A percentile compares a stretch with the other conserved stretches of the same genome.
phyloP scores from a whole-genome alignment of 2,329 filamentous ascomycete species.

The Aspergillus carbonarius region DNA sequence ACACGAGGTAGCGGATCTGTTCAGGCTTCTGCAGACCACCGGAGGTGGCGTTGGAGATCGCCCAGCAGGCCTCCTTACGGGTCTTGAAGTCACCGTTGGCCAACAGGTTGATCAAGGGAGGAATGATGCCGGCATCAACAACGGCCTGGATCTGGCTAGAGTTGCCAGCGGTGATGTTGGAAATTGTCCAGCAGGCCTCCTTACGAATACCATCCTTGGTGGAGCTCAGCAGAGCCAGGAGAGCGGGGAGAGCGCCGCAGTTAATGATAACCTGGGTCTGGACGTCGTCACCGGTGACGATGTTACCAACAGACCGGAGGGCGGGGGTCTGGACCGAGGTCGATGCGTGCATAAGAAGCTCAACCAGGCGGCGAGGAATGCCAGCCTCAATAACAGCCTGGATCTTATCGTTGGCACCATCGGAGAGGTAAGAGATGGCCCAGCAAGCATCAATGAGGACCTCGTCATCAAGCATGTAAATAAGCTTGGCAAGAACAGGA shows the following conservation, averaged over 20 bases:
- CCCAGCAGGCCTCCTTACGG: conserved; percentile 98
- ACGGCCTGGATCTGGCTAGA: conserved; percentile 96
- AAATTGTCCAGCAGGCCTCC: conserved; percentile 99
- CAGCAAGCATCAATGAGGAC: conserved; percentile 98
- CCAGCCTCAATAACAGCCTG: conserved; percentile 98
- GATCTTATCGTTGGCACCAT: conserved; percentile 98
- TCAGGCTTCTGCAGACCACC: conserved; percentile 98
- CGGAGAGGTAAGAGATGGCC: conserved; percentile 98
- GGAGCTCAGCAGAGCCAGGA: conserved; percentile 91
- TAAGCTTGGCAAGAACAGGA: conserved; percentile 91
- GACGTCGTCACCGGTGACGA: conserved; percentile 96
- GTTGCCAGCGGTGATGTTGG: conserved; percentile 97
- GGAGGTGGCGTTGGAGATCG: conserved; percentile 96
- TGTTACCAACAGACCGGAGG: conserved; percentile 95
- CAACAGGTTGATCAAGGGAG: conserved; percentile 90
- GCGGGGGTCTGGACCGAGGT: conserved; percentile 98
- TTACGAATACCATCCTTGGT: conserved; percentile 99
- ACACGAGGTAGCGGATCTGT: conserved; percentile 92
- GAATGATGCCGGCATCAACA: conserved; percentile 94
- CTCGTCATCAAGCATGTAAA: conserved; percentile 97
- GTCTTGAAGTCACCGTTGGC: conserved; percentile 99
- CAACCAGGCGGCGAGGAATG: conserved; percentile 92
- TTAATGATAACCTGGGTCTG: conserved; percentile 99
- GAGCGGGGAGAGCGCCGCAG: conserved; percentile 85
- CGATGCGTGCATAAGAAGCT: conserved; percentile 96